Base-by-base conservation (phyloP, 2,329 filamentous ascomycete genomes). In the Epichloe hybrida region DNA sequence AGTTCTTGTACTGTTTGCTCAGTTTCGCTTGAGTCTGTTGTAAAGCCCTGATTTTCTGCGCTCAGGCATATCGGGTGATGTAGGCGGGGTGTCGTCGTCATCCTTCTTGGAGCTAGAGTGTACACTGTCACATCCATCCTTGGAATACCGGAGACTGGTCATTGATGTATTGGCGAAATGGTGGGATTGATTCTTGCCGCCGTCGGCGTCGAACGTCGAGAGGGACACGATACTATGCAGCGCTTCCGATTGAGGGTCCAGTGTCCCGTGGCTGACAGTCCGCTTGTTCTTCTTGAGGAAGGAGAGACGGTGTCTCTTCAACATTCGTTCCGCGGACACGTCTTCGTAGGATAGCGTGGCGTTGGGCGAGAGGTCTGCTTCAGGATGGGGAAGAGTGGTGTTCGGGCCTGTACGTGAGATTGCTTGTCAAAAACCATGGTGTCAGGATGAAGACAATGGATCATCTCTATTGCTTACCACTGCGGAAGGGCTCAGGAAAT, bases 361-460 rank as follows among this genome's bases (percentile, higher is more conserved):
- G 53, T 77, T 71, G 46, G 73, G 72, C 13, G 72, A 75, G 6
- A 77, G 69, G 56, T 81, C 72, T 52, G 80, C 80, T 17, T 81
- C 78, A 21, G 80, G 80, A 53, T 83, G 79, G 20, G 76, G 77
- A 15, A 79, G 68, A 2, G 79, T 80, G 13, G 80, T 84, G 57
- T 81, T 83, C 54, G 73, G 70, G 44, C 63, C 74, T 74, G 53
- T 3, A 23, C 4, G 35, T 8, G 17, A 21, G 5, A 27, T 20
- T 17, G 9, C 17, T 41, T 41, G 39, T 41, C 20, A 41, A 5
- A 20, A 41, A 21, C 8, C 7, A 11, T 17, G 39, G 27, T 4
- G 8, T 9, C 27, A 31, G 3, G 27, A 11, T 31, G 1, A 4
- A 31, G 9, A 11, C 8, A 17, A 17, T 11, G 7, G 27, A 31